Evolutionary conservation across 139 green algal genomes (phyloP).

Genomic region (Asterochloris erici): DNA sequence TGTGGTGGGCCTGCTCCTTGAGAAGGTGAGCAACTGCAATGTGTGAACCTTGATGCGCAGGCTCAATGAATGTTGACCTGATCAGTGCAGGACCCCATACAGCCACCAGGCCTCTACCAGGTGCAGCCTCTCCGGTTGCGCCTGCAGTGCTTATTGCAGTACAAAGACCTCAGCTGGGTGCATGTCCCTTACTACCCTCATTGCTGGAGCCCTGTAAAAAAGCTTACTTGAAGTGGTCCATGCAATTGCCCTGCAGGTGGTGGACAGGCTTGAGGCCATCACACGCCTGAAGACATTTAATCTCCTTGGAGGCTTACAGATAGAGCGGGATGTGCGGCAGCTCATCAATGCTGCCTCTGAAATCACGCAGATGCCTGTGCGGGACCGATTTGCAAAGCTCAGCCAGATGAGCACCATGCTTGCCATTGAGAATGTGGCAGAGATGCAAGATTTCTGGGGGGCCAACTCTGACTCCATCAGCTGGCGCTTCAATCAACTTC

Average conservation of each 20-base stretch:
- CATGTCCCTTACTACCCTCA: no score
- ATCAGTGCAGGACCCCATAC: no score
- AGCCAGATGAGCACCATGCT: constrained; percentile 85
- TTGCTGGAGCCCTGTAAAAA: no score
- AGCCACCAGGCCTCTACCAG: no score
- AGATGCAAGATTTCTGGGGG: constrained; percentile 85
- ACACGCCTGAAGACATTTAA: constrained; percentile 86
- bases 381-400: constrained; percentile 91
- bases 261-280: constrained; percentile 75
- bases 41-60: not conserved
- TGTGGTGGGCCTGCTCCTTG: constrained; percentile 66
- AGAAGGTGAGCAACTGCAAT: constrained; percentile 13
- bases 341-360: constrained; percentile 68
- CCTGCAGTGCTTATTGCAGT: no score
- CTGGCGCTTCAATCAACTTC: constrained; percentile 76
- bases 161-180: no score
- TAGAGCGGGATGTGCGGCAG: constrained; percentile 81
- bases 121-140: no score
- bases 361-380: constrained; percentile 72
- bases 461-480: constrained; percentile 62
- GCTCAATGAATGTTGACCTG: no score
- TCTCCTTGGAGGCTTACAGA: constrained; percentile 90
- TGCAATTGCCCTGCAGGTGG: constrained; percentile 11
- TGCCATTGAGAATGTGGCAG: constrained; percentile 74
- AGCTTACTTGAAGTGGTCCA: not conserved